Evolutionary conservation across 768 basidiomycete genomes (phyloP), one percentile per base, ranked within the genome.

Genomic region (Phallus indusiatus): DNA sequence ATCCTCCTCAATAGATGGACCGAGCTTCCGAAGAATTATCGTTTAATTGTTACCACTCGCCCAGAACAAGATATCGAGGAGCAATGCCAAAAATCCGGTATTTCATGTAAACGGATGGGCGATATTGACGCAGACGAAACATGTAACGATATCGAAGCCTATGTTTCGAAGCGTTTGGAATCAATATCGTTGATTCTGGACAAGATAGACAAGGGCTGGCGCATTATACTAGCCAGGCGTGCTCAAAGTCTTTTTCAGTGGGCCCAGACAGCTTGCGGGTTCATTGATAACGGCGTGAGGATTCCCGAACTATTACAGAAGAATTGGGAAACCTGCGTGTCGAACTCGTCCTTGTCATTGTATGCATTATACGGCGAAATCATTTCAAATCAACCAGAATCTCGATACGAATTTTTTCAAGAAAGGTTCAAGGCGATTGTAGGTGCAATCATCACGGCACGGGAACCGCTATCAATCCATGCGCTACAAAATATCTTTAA

Each of bases 11-110:
- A 49, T 5, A 49, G 54, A n/a, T 24, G 63, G 1, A 16, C 18
- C 17, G 55, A 62, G 2, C 65, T 72, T 46, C 72, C 72, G 5
- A 7, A 56, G n/a, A 65, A 66, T 42, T 56, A 73, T 51, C 67
- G 70, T n/a, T 52, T 75, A 56, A 50, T 74, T 12, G 49, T 74
- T 35, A 74, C 73, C 14, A 65, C 68, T 12, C 69, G 70, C 10
- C 68, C 70, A 16, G 67, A 70, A 46, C 37, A 35, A 2, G 71
- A 72, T 42, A 67, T 74, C 24, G 36, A 20, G 42, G 5, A 5
- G 4, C n/a, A n/a, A n/a, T 42, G 42, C 12, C 16, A 51, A 51
- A 11, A 22, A 4, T 18, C 21, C 12, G 18, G 4, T 14, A 14
- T 22, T 51, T 8, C 10, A 12, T 34, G 28, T 18, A 51, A 22